These are phyloP conservation scores for Stellera chamaejasme DNA, from an alignment of 345 rosid species.

Conservation along the genomic window DNA sequence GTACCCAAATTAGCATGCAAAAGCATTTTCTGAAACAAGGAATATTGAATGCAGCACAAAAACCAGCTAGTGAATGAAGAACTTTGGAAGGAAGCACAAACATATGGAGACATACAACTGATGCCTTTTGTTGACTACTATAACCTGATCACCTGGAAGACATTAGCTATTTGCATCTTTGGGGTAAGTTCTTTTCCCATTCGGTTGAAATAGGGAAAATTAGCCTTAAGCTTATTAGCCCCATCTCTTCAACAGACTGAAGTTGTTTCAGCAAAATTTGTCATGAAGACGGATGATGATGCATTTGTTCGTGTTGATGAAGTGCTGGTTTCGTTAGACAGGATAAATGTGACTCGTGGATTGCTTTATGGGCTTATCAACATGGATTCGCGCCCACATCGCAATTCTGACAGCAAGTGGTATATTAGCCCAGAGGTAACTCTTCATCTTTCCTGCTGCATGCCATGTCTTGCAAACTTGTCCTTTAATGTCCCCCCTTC, in stretches of 20 bases:
- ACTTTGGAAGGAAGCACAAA: constrained; percentile 86
- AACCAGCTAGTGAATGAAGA: constrained; percentile 81
- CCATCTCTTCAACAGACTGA: constrained; percentile 47
- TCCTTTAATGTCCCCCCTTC: not conserved
- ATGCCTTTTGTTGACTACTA: constrained; percentile 99
- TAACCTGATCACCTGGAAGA: constrained; percentile 95
- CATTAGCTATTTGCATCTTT: constrained; percentile 88
- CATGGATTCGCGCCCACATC: constrained; percentile 78
- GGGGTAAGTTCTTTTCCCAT: constrained; percentile 57
- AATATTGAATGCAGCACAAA: constrained; percentile 65
- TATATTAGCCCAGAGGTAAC: constrained; percentile 76
- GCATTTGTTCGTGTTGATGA: constrained; percentile 95
- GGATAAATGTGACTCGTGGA: constrained; percentile 48
- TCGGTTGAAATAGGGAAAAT: constrained; percentile 8
- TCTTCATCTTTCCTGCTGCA: not conserved
- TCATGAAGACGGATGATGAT: constrained; percentile 98
- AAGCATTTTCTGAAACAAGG: not conserved
- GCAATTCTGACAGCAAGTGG: constrained; percentile 92
- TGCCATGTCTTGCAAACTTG: not conserved
- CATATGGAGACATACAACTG: constrained; percentile 82
- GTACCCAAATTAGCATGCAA: too few relatives aligned
- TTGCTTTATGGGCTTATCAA: constrained; percentile 85
- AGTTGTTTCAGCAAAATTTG: constrained; percentile 68
- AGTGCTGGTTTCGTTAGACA: constrained; percentile 56
- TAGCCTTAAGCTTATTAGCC: constrained; percentile 19